Conservation (phyloP, 148 eudicot genomes). For the Diospyros lotus region DNA sequence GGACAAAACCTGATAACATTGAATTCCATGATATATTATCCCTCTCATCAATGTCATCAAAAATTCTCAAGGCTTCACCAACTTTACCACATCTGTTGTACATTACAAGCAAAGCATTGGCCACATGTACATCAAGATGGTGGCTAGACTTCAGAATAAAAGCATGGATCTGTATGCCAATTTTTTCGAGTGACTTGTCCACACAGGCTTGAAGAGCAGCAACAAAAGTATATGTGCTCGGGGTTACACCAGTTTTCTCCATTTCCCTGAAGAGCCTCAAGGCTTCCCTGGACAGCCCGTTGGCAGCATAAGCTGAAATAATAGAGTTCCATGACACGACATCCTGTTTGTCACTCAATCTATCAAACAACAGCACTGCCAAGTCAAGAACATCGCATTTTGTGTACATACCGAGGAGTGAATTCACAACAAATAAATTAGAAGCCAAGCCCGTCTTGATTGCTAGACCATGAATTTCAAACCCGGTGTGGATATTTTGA, state of each 20-base stretch:
- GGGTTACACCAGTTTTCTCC: slow-evolving; percentile 40
- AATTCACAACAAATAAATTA: slow-evolving; percentile 63
- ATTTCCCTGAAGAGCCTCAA: slow-evolving; percentile 52
- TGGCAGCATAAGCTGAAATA: slow-evolving; percentile 49
- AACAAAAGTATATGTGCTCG: slow-evolving; percentile 73
- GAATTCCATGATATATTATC: slow-evolving; percentile 76
- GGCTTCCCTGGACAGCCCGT: slow-evolving; percentile 46
- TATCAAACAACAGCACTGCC: slow-evolving; percentile 49
- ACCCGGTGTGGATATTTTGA: slow-evolving; percentile 35
- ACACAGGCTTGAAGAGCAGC: slow-evolving; percentile 64
- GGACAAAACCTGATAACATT: slow-evolving; percentile 68
- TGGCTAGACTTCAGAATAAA: slow-evolving; percentile 38
- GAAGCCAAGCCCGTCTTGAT: slow-evolving; percentile 48
- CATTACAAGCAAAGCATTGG: slow-evolving; percentile 81
- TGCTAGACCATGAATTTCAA: slow-evolving; percentile 61
- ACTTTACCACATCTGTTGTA: slow-evolving; percentile 59
- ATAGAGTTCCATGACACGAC: slow-evolving; percentile 80
- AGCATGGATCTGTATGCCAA: slow-evolving; percentile 73
- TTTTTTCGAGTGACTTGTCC: slow-evolving; percentile 28
- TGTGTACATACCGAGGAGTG: slow-evolving; percentile 65
- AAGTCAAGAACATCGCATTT: slow-evolving; percentile 45
- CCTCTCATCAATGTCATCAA: slow-evolving; percentile 35
- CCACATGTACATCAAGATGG: slow-evolving; percentile 52
- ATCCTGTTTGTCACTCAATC: slow-evolving; percentile 42
- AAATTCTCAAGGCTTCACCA: slow-evolving; percentile 54